Conservation (phyloP, 2,329 filamentous ascomycete genomes). For the Cordyceps tenuipes region DNA sequence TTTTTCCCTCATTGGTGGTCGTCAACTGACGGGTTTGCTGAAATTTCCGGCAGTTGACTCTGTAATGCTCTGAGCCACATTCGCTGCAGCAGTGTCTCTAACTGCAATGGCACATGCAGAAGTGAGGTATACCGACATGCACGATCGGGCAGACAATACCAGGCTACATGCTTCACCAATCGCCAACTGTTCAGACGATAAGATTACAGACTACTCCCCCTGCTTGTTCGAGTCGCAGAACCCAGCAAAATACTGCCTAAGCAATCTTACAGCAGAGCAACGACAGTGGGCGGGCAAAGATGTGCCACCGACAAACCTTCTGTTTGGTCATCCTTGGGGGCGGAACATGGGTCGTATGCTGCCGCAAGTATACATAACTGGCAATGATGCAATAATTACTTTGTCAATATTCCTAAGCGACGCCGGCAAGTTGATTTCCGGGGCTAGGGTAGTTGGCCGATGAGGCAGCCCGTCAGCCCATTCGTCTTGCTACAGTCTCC, state of each 20-base stretch:
- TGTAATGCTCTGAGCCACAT: neutral
- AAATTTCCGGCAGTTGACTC: too few species aligned
- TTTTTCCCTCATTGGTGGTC: neutral
- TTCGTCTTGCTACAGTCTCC: neutral
- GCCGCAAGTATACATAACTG: neutral
- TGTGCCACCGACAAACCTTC: neutral
- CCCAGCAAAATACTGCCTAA: neutral
- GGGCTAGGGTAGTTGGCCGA: neutral
- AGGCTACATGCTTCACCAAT: neutral
- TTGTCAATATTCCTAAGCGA: neutral
- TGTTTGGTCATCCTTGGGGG: neutral
- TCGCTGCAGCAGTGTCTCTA: neutral
- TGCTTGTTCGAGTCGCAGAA: neutral
- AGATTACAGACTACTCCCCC: neutral
- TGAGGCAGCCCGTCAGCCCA: neutral
- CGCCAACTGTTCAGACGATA: neutral
- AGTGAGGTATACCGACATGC: neutral
- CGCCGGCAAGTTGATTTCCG: neutral
- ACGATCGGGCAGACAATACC: slow-evolving; percentile 2
- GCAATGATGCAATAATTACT: neutral
- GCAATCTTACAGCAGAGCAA: neutral
- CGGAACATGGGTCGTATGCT: slow-evolving; percentile 7
- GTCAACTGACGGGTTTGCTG: neutral
- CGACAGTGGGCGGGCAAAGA: neutral
- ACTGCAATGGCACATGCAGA: neutral